Percentiles rank a stretch among this genome's conserved stretches.
These are phyloP conservation scores for Leccinum disarticulatum DNA, from an alignment of 768 basidiomycete genomes.

Conservation along the genomic window DNA sequence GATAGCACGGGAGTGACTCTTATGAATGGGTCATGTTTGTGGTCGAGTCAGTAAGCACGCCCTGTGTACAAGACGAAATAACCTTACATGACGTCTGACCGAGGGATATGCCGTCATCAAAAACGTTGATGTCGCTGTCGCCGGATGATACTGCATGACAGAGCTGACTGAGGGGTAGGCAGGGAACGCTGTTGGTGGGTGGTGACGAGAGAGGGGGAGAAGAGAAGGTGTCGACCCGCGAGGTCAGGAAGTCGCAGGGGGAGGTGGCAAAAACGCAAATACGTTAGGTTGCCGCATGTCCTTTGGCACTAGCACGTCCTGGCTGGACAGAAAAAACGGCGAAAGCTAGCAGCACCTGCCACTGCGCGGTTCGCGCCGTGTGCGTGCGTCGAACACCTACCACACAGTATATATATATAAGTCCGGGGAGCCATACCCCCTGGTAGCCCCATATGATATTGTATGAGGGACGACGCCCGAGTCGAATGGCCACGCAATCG, in stretches of 20 bases:
- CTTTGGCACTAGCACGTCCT: not conserved
- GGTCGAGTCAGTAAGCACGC: no score
- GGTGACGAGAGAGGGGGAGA: conserved; percentile 14
- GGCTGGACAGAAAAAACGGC: conserved; percentile 4
- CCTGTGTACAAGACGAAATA: not conserved
- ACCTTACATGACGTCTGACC: conserved; percentile 23
- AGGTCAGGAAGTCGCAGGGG: conserved; percentile 2
- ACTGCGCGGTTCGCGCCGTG: no score
- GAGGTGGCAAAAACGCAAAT: conserved; percentile 17
- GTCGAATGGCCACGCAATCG: no score
- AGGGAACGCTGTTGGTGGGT: conserved; percentile 2
- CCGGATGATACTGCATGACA: conserved; percentile 11
- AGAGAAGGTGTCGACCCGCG: conserved; percentile 1
- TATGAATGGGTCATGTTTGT: conserved; percentile 1
- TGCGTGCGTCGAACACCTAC: no score
- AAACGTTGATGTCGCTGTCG: not conserved
- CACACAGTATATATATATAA: conserved; percentile 10
- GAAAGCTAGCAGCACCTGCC: conserved; percentile 18
- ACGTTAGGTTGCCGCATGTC: conserved; percentile 17
- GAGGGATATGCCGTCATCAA: conserved; percentile 6
- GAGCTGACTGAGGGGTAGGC: not conserved
- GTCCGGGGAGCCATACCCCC: conserved; percentile 9
- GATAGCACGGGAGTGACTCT: conserved; percentile 15
- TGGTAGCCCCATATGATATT: conserved; percentile 10
- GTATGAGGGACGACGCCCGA: not conserved